Conservation (phyloP, 2,329 filamentous ascomycete genomes). For the Alternaria tenuissima region DNA sequence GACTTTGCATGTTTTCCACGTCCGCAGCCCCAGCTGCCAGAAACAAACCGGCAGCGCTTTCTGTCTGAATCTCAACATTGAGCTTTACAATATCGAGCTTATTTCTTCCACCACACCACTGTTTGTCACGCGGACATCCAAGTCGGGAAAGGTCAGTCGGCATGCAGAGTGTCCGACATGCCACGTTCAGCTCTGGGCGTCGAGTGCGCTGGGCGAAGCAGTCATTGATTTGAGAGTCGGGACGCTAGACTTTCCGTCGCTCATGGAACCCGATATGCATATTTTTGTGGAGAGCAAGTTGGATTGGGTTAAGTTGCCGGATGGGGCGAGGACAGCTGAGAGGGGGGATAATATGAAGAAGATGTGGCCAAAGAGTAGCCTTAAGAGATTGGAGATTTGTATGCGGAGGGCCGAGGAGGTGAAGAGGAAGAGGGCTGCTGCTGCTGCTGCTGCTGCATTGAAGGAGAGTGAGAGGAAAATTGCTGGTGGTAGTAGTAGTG, state of each 20-base stretch:
- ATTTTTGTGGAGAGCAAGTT: constrained; percentile 40
- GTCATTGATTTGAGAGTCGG: constrained; percentile 32
- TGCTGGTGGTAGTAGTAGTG: too few species aligned
- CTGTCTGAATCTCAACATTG: constrained; percentile 33
- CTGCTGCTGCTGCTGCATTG: not conserved
- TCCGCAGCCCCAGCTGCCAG: constrained; percentile 31
- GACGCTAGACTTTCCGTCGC: constrained; percentile 36
- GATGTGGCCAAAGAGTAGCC: constrained; percentile 41
- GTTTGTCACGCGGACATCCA: not conserved
- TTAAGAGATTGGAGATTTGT: constrained; percentile 33
- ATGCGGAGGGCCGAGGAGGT: constrained; percentile 10
- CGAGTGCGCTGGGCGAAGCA: constrained; percentile 9
- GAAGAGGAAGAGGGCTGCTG: constrained; percentile 1
- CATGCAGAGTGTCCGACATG: constrained; percentile 34
- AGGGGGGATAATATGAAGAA: constrained; percentile 19
- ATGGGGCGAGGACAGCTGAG: constrained; percentile 26
- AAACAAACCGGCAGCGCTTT: constrained; percentile 37
- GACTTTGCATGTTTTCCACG: too few species aligned
- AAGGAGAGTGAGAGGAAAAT: not conserved
- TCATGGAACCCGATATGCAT: constrained; percentile 46
- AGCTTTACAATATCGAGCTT: constrained; percentile 30
- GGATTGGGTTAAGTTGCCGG: constrained; percentile 38
- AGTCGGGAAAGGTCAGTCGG: not conserved
- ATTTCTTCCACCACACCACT: constrained; percentile 25
- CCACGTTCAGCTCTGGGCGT: constrained; percentile 32